These are phyloP conservation scores for Cryomyces minteri DNA, from an alignment of 495 filamentous ascomycete genomes.

Conservation along the genomic window DNA sequence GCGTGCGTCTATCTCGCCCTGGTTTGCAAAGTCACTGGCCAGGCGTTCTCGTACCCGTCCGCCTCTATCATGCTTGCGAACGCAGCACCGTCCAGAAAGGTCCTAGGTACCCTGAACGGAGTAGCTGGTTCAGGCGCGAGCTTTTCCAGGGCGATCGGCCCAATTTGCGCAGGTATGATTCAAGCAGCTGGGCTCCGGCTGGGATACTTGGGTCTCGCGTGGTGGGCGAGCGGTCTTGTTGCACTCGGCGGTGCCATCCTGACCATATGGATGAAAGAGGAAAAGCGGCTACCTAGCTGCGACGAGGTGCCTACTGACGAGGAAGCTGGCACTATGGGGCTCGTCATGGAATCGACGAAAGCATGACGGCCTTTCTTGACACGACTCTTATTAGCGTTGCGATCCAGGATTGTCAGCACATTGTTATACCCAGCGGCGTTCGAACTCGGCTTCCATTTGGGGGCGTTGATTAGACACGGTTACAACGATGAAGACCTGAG, in stretches of 20 bases:
- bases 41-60: constrained; percentile 71
- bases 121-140: constrained; percentile 83
- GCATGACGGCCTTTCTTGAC: too few species aligned
- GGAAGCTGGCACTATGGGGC: too few species aligned
- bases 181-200: constrained; percentile 61
- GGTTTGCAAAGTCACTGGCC: constrained; percentile 75
- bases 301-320: too few species aligned
- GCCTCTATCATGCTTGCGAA: constrained; percentile 74
- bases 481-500: too few species aligned
- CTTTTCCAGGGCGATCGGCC: constrained; percentile 69
- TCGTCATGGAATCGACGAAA: too few species aligned
- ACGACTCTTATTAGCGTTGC: too few species aligned
- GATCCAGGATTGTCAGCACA: too few species aligned
- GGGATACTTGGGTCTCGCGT: constrained; percentile 71
- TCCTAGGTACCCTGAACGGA: constrained; percentile 86
- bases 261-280: constrained; percentile 24
- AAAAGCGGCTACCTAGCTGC: too few species aligned
- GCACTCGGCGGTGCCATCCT: constrained; percentile 51
- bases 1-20: constrained; percentile 54
- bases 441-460: too few species aligned
- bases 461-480: too few species aligned
- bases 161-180: constrained; percentile 68
- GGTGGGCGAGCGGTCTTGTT: constrained; percentile 75
- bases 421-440: too few species aligned
- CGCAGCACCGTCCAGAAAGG: constrained; percentile 57